phyloP scores from a whole-genome alignment of 768 basidiomycete species.

The Leccinum fibrillosum region DNA sequence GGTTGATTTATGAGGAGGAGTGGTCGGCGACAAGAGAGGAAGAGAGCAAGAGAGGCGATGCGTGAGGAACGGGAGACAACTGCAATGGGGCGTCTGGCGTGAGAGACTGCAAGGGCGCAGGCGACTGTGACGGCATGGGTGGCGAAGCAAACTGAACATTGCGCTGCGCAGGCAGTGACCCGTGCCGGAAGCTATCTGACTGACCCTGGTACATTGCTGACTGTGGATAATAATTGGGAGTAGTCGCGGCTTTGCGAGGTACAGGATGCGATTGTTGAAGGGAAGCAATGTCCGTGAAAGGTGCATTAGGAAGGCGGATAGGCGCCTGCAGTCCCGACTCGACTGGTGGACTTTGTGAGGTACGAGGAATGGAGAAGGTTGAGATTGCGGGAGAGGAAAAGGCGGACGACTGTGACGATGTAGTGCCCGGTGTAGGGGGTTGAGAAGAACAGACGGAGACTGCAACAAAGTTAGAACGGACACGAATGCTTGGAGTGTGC shows the following conservation, averaged over 20 bases:
- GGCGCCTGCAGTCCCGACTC: slow-evolving; percentile 44
- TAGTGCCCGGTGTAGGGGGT: slow-evolving; percentile 37
- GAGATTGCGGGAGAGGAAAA: slow-evolving; percentile 63
- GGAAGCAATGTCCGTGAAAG: slow-evolving; percentile 66
- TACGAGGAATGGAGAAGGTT: slow-evolving; percentile 60
- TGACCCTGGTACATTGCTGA: slow-evolving; percentile 28
- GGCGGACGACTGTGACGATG: slow-evolving; percentile 58
- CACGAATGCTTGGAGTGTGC: background rate
- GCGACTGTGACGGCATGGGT: slow-evolving; percentile 29
- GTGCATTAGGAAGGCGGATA: slow-evolving; percentile 73
- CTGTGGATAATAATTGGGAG: slow-evolving; percentile 34
- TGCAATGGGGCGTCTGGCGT: slow-evolving; percentile 22
- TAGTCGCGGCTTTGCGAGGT: slow-evolving; percentile 33
- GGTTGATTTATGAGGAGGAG: slow-evolving; percentile 16
- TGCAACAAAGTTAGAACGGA: slow-evolving; percentile 4
- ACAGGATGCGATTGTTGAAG: slow-evolving; percentile 34
- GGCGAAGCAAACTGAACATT: slow-evolving; percentile 29
- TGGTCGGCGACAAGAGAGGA: slow-evolving; percentile 20
- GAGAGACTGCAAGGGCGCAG: slow-evolving; percentile 25
- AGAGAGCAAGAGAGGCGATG: slow-evolving; percentile 27
- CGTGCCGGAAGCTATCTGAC: slow-evolving; percentile 29
- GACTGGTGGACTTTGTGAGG: slow-evolving; percentile 44
- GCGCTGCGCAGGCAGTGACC: slow-evolving; percentile 30
- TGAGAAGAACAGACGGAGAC: slow-evolving; percentile 33
- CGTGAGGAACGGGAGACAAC: slow-evolving; percentile 24